Percentiles rank a stretch among this genome's conserved stretches.
phyloP scores from a whole-genome alignment of 1,284 basidiomycete genomes.

The Trametes hirsuta region DNA sequence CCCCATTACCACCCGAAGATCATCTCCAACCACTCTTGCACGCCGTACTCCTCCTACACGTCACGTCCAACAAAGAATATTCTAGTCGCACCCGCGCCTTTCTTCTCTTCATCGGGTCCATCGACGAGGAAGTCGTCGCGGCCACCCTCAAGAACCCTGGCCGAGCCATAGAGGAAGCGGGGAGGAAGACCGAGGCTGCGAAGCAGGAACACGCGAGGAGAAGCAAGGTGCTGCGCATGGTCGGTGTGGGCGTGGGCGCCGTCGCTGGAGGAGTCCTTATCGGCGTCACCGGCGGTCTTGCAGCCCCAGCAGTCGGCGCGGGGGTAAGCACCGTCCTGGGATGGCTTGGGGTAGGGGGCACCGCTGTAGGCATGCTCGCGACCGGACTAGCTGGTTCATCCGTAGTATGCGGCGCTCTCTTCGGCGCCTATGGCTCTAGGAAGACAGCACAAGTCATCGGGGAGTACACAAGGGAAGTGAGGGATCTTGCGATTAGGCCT shows the following conservation, averaged over 20 bases:
- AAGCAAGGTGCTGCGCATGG: conserved; percentile 45
- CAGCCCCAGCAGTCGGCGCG: conserved; percentile 62
- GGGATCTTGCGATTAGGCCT: conserved; percentile 56
- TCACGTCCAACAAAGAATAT: conserved; percentile 52
- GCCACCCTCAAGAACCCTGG: conserved; percentile 54
- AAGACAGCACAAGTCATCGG: conserved; percentile 52
- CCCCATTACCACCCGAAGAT: conserved; percentile 41
- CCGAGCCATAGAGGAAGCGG: conserved; percentile 47
- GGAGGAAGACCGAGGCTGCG: conserved; percentile 45
- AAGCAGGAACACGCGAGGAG: conserved; percentile 46
- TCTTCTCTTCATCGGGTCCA: conserved; percentile 42
- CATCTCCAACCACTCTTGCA: conserved; percentile 46
- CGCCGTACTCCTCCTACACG: conserved; percentile 53
- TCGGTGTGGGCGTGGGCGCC: conserved; percentile 57
- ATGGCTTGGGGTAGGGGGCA: conserved; percentile 57
- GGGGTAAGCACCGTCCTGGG: conserved; percentile 52
- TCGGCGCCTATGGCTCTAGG: conserved; percentile 59
- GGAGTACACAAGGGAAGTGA: conserved; percentile 54
- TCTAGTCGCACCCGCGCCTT: conserved; percentile 58
- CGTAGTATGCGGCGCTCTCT: conserved; percentile 59
- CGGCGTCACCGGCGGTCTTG: conserved; percentile 59
- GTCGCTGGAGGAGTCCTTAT: conserved; percentile 59
- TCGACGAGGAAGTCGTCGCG: conserved; percentile 51
- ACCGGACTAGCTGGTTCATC: conserved; percentile 59
- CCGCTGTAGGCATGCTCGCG: conserved; percentile 53